Base-by-base conservation (phyloP, 495 filamentous ascomycete species). In the Daldinia vernicosa region DNA sequence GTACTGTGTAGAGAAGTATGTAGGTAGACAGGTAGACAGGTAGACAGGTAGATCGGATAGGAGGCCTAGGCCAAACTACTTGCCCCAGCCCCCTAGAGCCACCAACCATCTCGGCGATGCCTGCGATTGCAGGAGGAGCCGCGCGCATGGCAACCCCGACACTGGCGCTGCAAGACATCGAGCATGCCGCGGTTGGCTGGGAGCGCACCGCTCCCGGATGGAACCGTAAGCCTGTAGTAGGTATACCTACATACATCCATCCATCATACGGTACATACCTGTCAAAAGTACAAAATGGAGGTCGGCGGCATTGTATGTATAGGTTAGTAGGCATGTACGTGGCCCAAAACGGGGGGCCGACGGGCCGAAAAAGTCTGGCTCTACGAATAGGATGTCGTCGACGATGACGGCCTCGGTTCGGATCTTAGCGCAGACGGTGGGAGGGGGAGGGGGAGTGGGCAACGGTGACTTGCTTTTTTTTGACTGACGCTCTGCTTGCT, bases 101-200 rank as follows among this genome's bases (percentile, higher is more conserved):
- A 28, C 22, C 39, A 17, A 32, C 17, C 26, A 63, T 58, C 43
- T 56, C 63, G 55, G 60, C 12, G 60, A 32, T 28, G 64, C 54
- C 43, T 64, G 28, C 54, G 35, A 63, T 61, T 68, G 55, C 19
- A 60, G 47, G 30, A 54, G 26, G 45, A 68, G 45, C 70, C 65
- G 64, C 65, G 70, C 64, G 64, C 65, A 68, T 68, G 64, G 55
- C 52, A 53, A 32, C 56, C 64, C 56, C 57, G 47, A 61, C 47
- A 39, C 26, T 35, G 26, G 19, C 61, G 30, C 64, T 72, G 70
- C 64, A 72, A 72, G 64, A 68, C 64, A 72, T 67, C 57, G 63
- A 71, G 63, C 58, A 33, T 59, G 26, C 43, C 60, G 70, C 66
- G 60, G 60, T 65, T 65, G 65, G 60, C 56, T 65, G 63, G 61